Evolutionary conservation across 176 grass and related monocot genomes (phyloP).

Genomic region (Rhynchospora pubera): DNA sequence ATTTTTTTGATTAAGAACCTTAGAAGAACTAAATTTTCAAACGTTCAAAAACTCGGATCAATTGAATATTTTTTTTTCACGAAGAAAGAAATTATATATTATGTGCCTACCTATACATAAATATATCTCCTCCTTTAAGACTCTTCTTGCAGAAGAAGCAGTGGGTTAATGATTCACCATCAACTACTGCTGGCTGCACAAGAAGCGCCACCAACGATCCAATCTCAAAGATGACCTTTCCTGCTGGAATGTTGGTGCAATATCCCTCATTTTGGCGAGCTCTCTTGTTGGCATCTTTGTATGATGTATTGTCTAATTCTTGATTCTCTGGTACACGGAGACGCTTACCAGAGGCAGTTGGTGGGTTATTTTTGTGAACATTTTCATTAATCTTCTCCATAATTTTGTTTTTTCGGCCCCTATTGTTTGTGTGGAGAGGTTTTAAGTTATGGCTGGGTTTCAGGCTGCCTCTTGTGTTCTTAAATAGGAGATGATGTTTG

Average conservation of each 20-base stretch:
- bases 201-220: background rate
- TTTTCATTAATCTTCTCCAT: background rate
- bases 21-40: background rate
- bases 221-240: slow-evolving; percentile 2
- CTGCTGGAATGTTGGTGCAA: background rate
- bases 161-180: background rate
- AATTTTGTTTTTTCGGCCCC: background rate
- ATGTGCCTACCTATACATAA: slow-evolving; percentile 22
- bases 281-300: background rate
- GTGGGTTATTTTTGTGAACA: background rate
- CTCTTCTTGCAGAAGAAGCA: background rate
- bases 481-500: slow-evolving; percentile 10
- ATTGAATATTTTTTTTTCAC: too few species aligned
- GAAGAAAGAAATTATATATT: too few species aligned
- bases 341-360: background rate
- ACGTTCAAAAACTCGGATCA: too few species aligned
- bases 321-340: background rate
- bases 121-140: background rate
- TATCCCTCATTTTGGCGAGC: background rate
- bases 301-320: background rate
- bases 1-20: background rate
- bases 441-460: background rate
- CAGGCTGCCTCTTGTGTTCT: background rate
- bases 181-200: background rate
- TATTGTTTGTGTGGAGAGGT: background rate